Conservation (phyloP, 2,329 filamentous ascomycete species). For the Botrytis medusae region DNA sequence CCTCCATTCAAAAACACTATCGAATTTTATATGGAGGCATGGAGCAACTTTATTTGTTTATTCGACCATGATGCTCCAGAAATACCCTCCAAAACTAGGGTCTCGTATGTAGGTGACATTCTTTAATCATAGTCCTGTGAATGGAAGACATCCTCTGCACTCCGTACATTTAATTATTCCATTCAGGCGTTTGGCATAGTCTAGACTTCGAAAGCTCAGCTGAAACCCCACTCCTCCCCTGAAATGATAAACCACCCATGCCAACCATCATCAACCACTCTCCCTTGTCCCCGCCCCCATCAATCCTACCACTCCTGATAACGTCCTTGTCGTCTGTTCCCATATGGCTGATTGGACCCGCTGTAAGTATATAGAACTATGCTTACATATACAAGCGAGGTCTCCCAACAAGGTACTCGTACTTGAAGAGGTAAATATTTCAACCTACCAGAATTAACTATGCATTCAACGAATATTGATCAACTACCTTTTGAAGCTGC, state of each 20-base stretch:
- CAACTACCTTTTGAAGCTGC: not conserved
- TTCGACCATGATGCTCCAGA: not conserved
- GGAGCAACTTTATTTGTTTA: not conserved
- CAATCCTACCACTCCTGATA: not conserved
- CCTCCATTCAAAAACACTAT: not conserved
- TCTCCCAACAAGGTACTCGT: not conserved
- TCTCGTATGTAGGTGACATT: not conserved
- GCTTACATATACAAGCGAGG: not conserved
- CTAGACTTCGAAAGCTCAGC: not conserved
- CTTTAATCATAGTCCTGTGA: not conserved
- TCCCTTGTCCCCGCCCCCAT: not conserved
- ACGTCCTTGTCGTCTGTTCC: not conserved
- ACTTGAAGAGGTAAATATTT: not conserved
- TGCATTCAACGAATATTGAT: not conserved
- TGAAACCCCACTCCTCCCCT: slow-evolving; percentile 1
- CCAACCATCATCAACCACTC: not conserved
- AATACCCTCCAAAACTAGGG: not conserved
- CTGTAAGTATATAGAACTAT: not conserved
- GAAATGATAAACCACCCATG: not conserved
- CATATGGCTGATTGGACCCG: not conserved
- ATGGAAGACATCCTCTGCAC: not conserved
- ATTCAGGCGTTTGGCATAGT: not conserved
- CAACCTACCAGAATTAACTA: not conserved
- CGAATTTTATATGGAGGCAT: not conserved
- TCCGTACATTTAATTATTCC: not conserved